phyloP scores from a whole-genome alignment of 148 eudicot species.

The Nyssa sinensis region DNA sequence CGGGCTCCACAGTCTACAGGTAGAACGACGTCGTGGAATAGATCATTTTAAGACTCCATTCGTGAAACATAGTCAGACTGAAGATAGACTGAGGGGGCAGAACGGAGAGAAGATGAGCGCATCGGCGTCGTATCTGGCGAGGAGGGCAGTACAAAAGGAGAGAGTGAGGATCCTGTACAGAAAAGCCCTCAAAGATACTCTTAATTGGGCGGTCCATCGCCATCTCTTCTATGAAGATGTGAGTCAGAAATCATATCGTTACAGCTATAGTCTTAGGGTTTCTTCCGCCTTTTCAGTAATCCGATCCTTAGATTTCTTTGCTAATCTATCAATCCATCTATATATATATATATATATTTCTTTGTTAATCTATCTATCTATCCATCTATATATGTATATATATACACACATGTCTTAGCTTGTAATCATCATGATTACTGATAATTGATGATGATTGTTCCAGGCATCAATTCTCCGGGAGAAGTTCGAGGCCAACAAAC shows the following conservation, averaged over 20 bases:
- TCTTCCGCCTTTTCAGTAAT: slow-evolving; percentile 10
- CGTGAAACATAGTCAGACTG: too few relatives aligned
- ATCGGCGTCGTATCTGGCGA: slow-evolving; percentile 60
- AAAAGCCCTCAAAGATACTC: slow-evolving; percentile 75
- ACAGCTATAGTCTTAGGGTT: slow-evolving; percentile 13
- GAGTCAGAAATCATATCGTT: slow-evolving; percentile 11
- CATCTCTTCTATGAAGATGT: slow-evolving; percentile 92
- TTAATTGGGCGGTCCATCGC: slow-evolving; percentile 99
- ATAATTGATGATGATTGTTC: slow-evolving; percentile 13
- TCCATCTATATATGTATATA: background rate
- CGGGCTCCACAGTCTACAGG: too few relatives aligned
- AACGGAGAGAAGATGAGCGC: slow-evolving; percentile 48
- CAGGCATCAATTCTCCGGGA: slow-evolving; percentile 88
- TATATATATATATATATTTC: background rate
- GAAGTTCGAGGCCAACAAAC: slow-evolving; percentile 74
- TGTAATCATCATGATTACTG: background rate
- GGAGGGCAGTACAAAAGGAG: slow-evolving; percentile 90
- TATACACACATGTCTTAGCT: background rate
- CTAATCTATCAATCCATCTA: background rate
- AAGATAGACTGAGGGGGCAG: slow-evolving; percentile 18
- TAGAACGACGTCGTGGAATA: background rate
- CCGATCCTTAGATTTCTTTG: slow-evolving; percentile 1
- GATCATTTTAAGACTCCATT: too few relatives aligned
- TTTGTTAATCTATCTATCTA: slow-evolving; percentile 12
- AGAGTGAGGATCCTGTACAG: slow-evolving; percentile 78